A percentile compares a stretch with the other conserved stretches of the same genome.
Evolutionary conservation across 805 yeast species (phyloP).

Genomic region (Barnettozyma sp.): DNA sequence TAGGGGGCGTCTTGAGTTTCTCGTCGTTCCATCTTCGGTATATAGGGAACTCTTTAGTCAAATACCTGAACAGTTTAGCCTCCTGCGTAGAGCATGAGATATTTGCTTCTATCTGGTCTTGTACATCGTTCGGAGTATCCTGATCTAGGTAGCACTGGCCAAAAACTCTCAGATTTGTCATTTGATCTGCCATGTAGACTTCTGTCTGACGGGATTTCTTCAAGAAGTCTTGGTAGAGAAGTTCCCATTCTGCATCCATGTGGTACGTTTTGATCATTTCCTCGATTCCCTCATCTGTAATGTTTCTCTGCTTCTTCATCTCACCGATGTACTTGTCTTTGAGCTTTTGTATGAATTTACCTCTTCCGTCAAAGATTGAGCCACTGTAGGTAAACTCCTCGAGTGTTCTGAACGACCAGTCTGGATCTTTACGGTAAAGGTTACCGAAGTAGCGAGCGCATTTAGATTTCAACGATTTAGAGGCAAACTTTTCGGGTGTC

Average conservation of each 20-base stretch:
- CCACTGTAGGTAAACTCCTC: conserved; percentile 19
- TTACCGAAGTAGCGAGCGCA: conserved; percentile 19
- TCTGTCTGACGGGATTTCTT: conserved; percentile 20
- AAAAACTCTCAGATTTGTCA: conserved; percentile 24
- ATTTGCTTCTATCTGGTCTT: conserved; percentile 8
- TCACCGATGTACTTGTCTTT: conserved; percentile 14
- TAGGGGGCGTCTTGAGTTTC: conserved; percentile 15
- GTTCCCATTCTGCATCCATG: conserved; percentile 17
- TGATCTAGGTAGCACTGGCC: conserved; percentile 21
- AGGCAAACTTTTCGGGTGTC: conserved; percentile 15
- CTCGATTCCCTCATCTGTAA: conserved; percentile 11
- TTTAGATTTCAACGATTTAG: conserved; percentile 11
- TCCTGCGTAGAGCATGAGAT: conserved; percentile 25
- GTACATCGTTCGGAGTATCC: conserved; percentile 4
- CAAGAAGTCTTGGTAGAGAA: conserved; percentile 8
- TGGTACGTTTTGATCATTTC: conserved; percentile 9
- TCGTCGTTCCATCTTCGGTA: conserved; percentile 37
- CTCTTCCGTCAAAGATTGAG: conserved; percentile 23
- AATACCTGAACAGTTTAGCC: conserved; percentile 35
- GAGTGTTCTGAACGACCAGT: conserved; percentile 21
- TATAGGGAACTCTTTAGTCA: conserved; percentile 33
- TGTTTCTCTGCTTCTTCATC: conserved; percentile 11
- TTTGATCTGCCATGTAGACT: conserved; percentile 18
- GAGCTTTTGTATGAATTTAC: conserved; percentile 15
- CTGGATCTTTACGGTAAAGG: conserved; percentile 17